Evolutionary conservation across 176 grass and related monocot genomes (phyloP).

Genomic region (Avena atlantica): DNA sequence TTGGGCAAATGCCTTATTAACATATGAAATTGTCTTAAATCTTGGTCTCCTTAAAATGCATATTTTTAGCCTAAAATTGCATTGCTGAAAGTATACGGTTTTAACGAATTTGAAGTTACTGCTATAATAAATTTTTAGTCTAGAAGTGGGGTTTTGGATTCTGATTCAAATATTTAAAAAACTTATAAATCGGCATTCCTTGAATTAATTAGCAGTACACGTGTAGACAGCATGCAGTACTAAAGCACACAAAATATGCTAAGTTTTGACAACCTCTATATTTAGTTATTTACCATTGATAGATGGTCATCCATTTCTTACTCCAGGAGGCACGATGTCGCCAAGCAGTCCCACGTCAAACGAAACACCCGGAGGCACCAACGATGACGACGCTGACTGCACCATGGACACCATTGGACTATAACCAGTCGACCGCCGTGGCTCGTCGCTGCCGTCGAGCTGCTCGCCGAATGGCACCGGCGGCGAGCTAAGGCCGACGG

Average conservation of each 20-base stretch:
- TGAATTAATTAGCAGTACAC: background rate
- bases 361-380: conserved; percentile 9
- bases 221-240: background rate
- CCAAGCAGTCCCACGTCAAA: conserved; percentile 69
- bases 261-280: background rate
- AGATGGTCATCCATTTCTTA: conserved; percentile 61
- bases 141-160: background rate
- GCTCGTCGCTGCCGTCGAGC: conserved; percentile 13
- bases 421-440: background rate
- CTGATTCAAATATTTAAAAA: background rate
- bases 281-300: conserved; percentile 31
- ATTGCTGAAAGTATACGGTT: background rate
- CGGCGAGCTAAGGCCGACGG: background rate
- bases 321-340: conserved; percentile 79
- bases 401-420: background rate
- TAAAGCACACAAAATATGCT: background rate
- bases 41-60: background rate
- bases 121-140: background rate
- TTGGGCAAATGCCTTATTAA: background rate
- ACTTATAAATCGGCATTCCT: background rate
- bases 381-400: background rate
- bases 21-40: background rate
- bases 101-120: background rate
- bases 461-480: conserved; percentile 12
- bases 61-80: background rate